A percentile compares a stretch with the other conserved stretches of the same genome.
Evolutionary conservation across 345 rosid species (phyloP).

Genomic region (Populus nigra): DNA sequence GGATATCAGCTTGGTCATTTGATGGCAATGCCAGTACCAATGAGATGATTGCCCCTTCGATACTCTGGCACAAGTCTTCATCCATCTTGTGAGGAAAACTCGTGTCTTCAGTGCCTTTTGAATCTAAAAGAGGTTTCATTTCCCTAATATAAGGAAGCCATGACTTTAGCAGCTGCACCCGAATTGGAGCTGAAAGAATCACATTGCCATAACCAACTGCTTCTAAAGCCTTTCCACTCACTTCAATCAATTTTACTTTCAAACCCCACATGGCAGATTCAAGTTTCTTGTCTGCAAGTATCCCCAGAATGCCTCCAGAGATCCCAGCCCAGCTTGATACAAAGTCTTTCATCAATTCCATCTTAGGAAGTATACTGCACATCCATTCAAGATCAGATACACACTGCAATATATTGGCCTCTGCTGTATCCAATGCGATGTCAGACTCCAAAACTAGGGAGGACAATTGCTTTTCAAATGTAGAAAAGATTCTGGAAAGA

Average conservation of each 20-base stretch:
- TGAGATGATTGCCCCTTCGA: conserved; percentile 77
- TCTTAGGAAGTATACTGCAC: conserved; percentile 63
- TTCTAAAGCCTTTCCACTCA: conserved; percentile 80
- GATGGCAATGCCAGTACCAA: conserved; percentile 74
- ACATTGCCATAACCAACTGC: conserved; percentile 90
- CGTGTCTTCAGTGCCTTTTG: conserved; percentile 37
- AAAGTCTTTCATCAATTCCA: conserved; percentile 81
- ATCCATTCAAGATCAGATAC: conserved; percentile 78
- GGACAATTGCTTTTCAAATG: conserved; percentile 50
- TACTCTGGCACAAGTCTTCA: conserved; percentile 68
- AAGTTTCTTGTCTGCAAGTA: conserved; percentile 57
- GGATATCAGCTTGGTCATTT: conserved; percentile 77
- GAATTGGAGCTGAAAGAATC: conserved; percentile 52
- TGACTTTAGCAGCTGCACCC: conserved; percentile 54
- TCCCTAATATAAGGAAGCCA: conserved; percentile 91
- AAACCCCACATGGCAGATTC: conserved; percentile 59
- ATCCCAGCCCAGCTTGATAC: conserved; percentile 62
- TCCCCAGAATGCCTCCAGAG: conserved; percentile 47
- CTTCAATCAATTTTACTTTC: conserved; percentile 67
- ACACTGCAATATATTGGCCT: conserved; percentile 35
- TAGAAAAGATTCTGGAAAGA: conserved; percentile 47
- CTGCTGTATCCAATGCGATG: conserved; percentile 31
- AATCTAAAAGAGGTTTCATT: conserved; percentile 67
- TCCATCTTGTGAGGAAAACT: conserved; percentile 64
- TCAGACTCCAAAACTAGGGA: conserved; percentile 43